A percentile compares a stretch with the other conserved stretches of the same genome.
Evolutionary conservation across 2,329 filamentous ascomycete species (phyloP).

Genomic region (Cercospora beticola): DNA sequence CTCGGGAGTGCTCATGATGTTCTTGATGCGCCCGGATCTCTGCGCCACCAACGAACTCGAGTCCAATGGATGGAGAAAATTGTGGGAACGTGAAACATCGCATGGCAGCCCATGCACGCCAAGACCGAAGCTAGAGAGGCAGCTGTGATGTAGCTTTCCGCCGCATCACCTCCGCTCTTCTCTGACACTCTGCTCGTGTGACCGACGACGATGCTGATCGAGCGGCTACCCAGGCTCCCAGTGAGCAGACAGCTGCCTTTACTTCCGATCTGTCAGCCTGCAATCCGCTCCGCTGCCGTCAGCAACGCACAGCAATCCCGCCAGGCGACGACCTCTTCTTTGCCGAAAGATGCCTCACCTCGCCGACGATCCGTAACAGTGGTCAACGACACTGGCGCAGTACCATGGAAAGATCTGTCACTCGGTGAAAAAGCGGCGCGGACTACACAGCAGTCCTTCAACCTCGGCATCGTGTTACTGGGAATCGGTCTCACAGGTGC

Average conservation of each 20-base stretch:
- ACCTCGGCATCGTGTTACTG: conserved; percentile 73
- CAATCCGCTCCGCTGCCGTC: conserved; percentile 8
- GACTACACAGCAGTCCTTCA: conserved; percentile 87
- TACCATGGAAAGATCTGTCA: conserved; percentile 78
- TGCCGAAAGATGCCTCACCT: conserved; percentile 41
- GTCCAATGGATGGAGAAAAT: not conserved
- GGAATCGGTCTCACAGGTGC: conserved; percentile 74
- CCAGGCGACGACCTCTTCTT: conserved; percentile 29
- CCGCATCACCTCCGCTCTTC: not conserved
- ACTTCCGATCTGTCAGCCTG: conserved; percentile 17
- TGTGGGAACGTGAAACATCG: not conserved
- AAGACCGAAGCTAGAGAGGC: not conserved
- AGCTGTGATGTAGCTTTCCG: not conserved
- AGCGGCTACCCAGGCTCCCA: conserved; percentile 10
- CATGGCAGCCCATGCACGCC: not conserved
- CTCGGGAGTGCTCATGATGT: conserved; percentile 24
- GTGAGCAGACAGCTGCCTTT: conserved; percentile 15
- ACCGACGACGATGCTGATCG: conserved; percentile 18
- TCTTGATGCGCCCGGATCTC: not conserved
- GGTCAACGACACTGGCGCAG: conserved; percentile 79
- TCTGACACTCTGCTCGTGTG: not conserved
- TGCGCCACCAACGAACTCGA: not conserved
- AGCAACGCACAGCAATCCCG: conserved; percentile 13
- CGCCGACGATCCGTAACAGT: conserved; percentile 73
- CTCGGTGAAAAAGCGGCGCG: conserved; percentile 75